Evolutionary conservation across 495 filamentous ascomycete species (phyloP).

Genomic region (Viridothelium virens): DNA sequence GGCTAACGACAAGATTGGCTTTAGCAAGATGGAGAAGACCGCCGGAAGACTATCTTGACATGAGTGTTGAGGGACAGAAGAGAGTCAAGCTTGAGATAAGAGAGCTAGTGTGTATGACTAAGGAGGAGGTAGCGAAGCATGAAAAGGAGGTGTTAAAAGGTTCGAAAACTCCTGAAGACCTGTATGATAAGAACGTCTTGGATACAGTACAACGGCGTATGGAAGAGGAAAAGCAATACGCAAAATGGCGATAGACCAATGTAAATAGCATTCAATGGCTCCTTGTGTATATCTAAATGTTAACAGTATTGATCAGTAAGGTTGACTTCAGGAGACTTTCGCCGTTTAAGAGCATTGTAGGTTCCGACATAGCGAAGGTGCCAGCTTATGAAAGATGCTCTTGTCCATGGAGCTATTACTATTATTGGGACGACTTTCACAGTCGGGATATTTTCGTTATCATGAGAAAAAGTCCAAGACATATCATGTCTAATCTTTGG

Average conservation of each 20-base stretch:
- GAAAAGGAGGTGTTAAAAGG: slow-evolving; percentile 72
- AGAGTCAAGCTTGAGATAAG: slow-evolving; percentile 53
- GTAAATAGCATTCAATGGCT: neutral
- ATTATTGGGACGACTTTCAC: too few species aligned
- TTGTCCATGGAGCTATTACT: too few species aligned
- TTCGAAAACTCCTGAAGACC: slow-evolving; percentile 55
- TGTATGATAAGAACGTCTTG: slow-evolving; percentile 61
- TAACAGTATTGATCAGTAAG: too few species aligned
- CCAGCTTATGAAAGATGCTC: too few species aligned
- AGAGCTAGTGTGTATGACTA: slow-evolving; percentile 91
- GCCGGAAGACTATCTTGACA: slow-evolving; percentile 36
- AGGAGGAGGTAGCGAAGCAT: slow-evolving; percentile 79
- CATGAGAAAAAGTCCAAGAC: too few species aligned
- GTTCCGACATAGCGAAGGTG: too few species aligned
- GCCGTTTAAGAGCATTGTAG: too few species aligned
- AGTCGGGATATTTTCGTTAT: too few species aligned
- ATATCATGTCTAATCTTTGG: too few species aligned
- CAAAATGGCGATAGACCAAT: neutral
- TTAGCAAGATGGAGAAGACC: slow-evolving; percentile 68
- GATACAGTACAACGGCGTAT: slow-evolving; percentile 55
- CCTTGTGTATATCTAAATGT: neutral
- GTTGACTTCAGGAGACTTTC: too few species aligned
- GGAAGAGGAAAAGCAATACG: slow-evolving; percentile 45
- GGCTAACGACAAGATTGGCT: slow-evolving; percentile 65
- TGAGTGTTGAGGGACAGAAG: slow-evolving; percentile 52